phyloP scores from a whole-genome alignment of 208 protist species.

The Angomonas ambiguus region DNA sequence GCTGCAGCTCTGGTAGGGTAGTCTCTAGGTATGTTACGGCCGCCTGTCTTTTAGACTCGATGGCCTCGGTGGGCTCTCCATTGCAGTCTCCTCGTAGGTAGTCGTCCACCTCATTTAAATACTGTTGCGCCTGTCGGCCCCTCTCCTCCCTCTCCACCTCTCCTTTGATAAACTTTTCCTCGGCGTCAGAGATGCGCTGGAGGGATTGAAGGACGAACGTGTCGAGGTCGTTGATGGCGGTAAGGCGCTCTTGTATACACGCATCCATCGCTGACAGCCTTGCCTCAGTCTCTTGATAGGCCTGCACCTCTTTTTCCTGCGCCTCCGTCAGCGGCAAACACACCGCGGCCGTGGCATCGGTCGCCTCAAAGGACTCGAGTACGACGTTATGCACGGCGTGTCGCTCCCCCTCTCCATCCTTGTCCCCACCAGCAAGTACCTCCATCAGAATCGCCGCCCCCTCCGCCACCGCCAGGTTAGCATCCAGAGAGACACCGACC shows the following conservation, averaged over 20 bases:
- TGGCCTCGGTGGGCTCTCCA: slow-evolving; percentile 16
- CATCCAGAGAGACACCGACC: slow-evolving; percentile 54
- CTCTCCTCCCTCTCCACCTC: slow-evolving; percentile 20
- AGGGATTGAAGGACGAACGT: slow-evolving; percentile 54
- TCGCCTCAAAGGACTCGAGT: slow-evolving; percentile 30
- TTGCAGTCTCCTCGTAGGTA: slow-evolving; percentile 28
- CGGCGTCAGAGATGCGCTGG: slow-evolving; percentile 12
- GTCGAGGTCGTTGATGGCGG: slow-evolving; percentile 57
- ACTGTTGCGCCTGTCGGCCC: slow-evolving; percentile 31
- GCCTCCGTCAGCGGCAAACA: slow-evolving; percentile 19
- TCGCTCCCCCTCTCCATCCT: slow-evolving; percentile 13
- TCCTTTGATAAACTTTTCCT: slow-evolving; percentile 14
- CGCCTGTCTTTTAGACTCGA: slow-evolving; percentile 19
- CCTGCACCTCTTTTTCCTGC: slow-evolving; percentile 20
- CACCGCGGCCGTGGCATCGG: slow-evolving; percentile 14
- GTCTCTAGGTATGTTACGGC: slow-evolving; percentile 29
- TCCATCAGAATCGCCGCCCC: slow-evolving; percentile 40
- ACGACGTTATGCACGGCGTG: slow-evolving; percentile 31
- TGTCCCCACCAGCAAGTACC: background rate
- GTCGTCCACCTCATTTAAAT: slow-evolving; percentile 15
- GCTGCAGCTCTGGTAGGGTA: slow-evolving; percentile 31
- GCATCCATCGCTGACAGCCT: slow-evolving; percentile 33
- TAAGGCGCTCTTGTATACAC: slow-evolving; percentile 40
- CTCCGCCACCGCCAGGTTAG: slow-evolving; percentile 59
- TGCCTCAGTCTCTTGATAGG: slow-evolving; percentile 30